phyloP scores from a whole-genome alignment of 2,329 filamentous ascomycete genomes.

The Chaetomiaceae sp. region DNA sequence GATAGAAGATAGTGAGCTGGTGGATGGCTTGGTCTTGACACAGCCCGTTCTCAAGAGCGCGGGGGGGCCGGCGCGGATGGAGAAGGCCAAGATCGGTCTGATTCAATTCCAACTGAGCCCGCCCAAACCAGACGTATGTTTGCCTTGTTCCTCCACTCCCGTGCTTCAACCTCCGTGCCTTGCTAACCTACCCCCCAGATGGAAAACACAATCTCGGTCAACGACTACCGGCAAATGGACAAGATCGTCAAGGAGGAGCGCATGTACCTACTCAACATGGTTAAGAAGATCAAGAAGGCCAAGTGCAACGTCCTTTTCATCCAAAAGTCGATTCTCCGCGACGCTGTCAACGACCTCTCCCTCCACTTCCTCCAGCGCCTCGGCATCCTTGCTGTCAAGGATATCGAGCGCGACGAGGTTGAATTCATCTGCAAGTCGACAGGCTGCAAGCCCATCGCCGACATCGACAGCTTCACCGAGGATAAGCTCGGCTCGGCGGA shows the following conservation, averaged over 20 bases:
- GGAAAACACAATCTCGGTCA: conserved; percentile 99
- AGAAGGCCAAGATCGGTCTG: conserved; percentile 94
- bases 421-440: conserved; percentile 99
- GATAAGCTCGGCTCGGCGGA: conserved; percentile 95
- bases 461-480: conserved; percentile 97
- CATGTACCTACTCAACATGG: conserved; percentile 95
- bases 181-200: conserved; percentile 52
- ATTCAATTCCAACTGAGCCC: conserved; percentile 99
- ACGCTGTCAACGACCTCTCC: conserved; percentile 95
- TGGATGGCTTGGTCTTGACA: conserved; percentile 88
- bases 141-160: neutral
- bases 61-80: conserved; percentile 84
- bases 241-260: conserved; percentile 99
- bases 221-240: conserved; percentile 99
- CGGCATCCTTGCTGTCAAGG: conserved; percentile 92
- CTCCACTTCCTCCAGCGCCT: conserved; percentile 97
- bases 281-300: conserved; percentile 99
- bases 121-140: conserved; percentile 84
- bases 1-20: conserved; percentile 96
- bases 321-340: conserved; percentile 95
- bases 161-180: neutral
- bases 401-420: conserved; percentile 97
- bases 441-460: conserved; percentile 97
- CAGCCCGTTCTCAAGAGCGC: conserved; percentile 92
- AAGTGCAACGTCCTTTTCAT: conserved; percentile 99